Percentiles rank a stretch among this genome's conserved stretches.
Conservation (phyloP, 2,329 filamentous ascomycete species). For the Amylocarpus encephaloides region DNA sequence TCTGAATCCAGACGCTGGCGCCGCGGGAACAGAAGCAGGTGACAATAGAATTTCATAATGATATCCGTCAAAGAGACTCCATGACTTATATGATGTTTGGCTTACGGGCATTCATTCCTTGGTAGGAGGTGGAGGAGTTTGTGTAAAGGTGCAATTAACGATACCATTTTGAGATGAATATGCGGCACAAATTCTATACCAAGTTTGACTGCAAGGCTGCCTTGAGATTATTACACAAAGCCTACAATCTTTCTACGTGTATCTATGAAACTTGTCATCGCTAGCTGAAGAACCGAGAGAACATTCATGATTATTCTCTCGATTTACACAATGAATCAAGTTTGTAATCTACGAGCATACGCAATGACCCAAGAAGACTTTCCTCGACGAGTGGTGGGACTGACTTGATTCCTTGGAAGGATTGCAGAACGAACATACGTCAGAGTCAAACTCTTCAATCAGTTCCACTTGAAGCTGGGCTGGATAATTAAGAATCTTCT, state of each 20-base stretch:
- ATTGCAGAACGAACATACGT: too few species aligned
- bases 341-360: too few species aligned
- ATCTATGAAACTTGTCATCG: neutral
- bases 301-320: too few species aligned
- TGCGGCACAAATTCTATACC: neutral
- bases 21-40: conserved; percentile 25
- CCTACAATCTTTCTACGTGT: too few species aligned
- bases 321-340: too few species aligned
- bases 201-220: neutral
- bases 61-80: neutral
- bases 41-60: conserved; percentile 26
- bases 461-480: too few species aligned
- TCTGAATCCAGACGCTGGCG: conserved; percentile 54
- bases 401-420: too few species aligned
- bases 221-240: neutral
- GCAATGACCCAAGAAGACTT: too few species aligned
- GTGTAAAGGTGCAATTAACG: conserved; percentile 23
- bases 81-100: neutral
- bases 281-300: too few species aligned
- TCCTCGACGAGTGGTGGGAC: too few species aligned
- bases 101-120: neutral
- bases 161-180: conserved; percentile 24
- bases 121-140: conserved; percentile 14
- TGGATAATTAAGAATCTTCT: too few species aligned
- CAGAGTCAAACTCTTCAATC: too few species aligned